A percentile compares a stretch with the other conserved stretches of the same genome.
Conservation (phyloP, 2,329 filamentous ascomycete genomes). For the Aureobasidium sp. region DNA sequence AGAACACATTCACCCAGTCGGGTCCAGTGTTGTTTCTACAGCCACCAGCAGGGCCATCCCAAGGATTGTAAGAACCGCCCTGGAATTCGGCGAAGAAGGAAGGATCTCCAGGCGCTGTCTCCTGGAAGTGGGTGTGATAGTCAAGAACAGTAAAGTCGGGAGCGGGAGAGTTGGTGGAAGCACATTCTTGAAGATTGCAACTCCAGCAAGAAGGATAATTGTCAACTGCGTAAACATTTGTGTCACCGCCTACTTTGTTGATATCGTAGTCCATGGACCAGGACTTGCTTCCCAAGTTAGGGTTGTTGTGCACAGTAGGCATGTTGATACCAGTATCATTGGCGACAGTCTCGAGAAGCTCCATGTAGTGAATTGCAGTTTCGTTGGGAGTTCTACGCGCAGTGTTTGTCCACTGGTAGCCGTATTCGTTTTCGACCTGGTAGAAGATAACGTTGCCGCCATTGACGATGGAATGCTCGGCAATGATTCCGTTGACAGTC, state of each 20-base stretch:
- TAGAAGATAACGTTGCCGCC: conserved; percentile 49
- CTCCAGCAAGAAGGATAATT: conserved; percentile 51
- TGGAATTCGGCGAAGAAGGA: conserved; percentile 53
- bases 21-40: conserved; percentile 44
- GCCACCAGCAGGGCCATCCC: conserved; percentile 38
- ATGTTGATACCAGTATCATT: conserved; percentile 49
- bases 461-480: conserved; percentile 46
- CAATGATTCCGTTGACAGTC: conserved; percentile 42
- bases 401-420: conserved; percentile 12
- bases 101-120: conserved; percentile 38
- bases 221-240: conserved; percentile 23
- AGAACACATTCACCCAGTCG: conserved; percentile 56
- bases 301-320: conserved; percentile 51
- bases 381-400: conserved; percentile 35
- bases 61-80: conserved; percentile 52
- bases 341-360: conserved; percentile 44
- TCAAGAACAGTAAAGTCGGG: conserved; percentile 45
- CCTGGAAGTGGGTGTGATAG: conserved; percentile 35
- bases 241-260: conserved; percentile 46
- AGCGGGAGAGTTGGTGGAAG: conserved; percentile 48
- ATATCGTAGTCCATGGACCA: conserved; percentile 51
- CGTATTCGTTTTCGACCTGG: conserved; percentile 50
- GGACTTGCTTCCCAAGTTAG: conserved; percentile 49
- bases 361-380: conserved; percentile 44
- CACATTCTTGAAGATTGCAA: conserved; percentile 53